Conservation (phyloP, 306 rosid species). For the Spatholobus suberectus region DNA sequence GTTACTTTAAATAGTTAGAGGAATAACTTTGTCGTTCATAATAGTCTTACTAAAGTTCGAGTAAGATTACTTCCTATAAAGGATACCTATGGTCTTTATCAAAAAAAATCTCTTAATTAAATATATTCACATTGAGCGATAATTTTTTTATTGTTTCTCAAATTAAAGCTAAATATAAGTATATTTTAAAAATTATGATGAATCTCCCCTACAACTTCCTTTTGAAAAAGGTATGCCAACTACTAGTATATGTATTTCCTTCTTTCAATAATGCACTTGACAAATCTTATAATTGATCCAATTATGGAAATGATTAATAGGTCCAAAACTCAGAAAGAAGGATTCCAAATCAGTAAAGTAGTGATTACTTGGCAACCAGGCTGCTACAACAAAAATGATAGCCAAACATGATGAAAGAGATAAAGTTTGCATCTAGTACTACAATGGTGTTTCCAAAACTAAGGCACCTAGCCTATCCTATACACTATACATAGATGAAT, state of each 20-base stretch:
- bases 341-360: conserved; percentile 23
- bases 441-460: conserved; percentile 12
- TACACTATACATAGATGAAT: neutral
- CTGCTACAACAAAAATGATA: conserved; percentile 41
- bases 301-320: conserved; percentile 32
- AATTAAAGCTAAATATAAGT: neutral
- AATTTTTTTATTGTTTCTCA: neutral
- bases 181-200: neutral
- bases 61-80: too few relatives aligned
- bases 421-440: neutral
- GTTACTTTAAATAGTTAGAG: too few relatives aligned
- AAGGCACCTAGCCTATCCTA: neutral
- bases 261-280: neutral
- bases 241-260: neutral
- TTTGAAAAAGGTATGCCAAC: neutral
- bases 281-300: conserved; percentile 20
- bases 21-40: too few relatives aligned
- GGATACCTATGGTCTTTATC: too few relatives aligned
- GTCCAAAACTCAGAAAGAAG: neutral
- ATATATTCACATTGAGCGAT: neutral
- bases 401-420: conserved; percentile 35
- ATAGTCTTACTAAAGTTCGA: too few relatives aligned
- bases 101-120: too few relatives aligned
- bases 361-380: conserved; percentile 40
- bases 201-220: neutral